A percentile compares a stretch with the other conserved stretches of the same genome.
These are phyloP conservation scores for Lentinula novae-zelandiae DNA, from an alignment of 1,284 basidiomycete genomes.

Conservation along the genomic window DNA sequence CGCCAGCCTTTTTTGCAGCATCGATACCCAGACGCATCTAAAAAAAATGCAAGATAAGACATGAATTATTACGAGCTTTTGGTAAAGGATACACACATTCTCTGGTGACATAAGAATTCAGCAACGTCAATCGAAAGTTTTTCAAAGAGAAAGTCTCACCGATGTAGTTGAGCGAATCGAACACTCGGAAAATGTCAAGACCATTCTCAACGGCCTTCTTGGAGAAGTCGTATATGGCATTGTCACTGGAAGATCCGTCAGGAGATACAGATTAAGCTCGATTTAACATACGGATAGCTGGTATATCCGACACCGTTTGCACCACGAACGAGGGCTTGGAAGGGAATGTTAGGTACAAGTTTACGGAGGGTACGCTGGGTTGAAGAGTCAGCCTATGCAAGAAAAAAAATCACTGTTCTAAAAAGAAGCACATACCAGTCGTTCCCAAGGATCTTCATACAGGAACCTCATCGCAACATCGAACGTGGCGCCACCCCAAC, in stretches of 20 bases:
- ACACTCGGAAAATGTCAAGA: constrained; percentile 99
- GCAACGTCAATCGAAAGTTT: constrained; percentile 6
- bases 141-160: constrained; percentile 45
- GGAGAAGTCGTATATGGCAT: constrained; percentile 98
- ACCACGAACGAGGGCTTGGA: constrained; percentile 98
- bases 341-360: constrained; percentile 97
- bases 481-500: constrained; percentile 99
- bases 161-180: constrained; percentile 98
- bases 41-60: neutral
- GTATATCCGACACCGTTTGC: constrained; percentile 99
- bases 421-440: constrained; percentile 58
- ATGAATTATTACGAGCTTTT: constrained; percentile 5
- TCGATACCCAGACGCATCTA: constrained; percentile 97
- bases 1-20: constrained; percentile 99
- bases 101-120: constrained; percentile 34
- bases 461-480: constrained; percentile 99
- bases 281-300: constrained; percentile 81
- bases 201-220: constrained; percentile 99
- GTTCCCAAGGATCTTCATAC: constrained; percentile 99
- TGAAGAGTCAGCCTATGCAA: neutral
- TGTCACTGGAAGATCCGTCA: constrained; percentile 62
- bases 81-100: constrained; percentile 45
- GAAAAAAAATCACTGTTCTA: constrained; percentile 9
- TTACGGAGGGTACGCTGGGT: constrained; percentile 84
- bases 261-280: neutral